A percentile compares a stretch with the other conserved stretches of the same genome.
Conservation (phyloP, 768 basidiomycete genomes). For the Pleurotus tuber-regium region DNA sequence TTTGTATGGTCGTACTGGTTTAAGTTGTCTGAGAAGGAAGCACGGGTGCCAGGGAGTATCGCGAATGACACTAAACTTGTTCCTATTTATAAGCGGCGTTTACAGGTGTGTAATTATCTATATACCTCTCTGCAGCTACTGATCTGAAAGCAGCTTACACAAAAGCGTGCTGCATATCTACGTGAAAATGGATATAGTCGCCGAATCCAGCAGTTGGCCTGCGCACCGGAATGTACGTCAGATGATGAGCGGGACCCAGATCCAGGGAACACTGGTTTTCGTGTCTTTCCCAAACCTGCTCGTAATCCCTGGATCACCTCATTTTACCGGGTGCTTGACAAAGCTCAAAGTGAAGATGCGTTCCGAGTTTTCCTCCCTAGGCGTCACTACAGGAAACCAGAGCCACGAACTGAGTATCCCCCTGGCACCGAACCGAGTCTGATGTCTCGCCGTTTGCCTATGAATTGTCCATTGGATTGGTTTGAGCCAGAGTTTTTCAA, state of each 20-base stretch:
- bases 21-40: background rate
- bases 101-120: background rate
- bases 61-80: background rate
- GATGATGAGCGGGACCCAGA: background rate
- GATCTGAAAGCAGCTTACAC: background rate
- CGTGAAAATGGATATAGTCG: background rate
- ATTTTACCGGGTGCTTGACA: background rate
- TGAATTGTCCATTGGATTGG: background rate
- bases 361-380: background rate
- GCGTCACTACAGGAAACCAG: background rate
- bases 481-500: background rate
- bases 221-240: background rate
- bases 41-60: background rate
- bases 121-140: background rate
- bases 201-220: background rate
- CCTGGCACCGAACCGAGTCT: background rate
- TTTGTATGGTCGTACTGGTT: background rate
- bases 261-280: background rate
- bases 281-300: background rate
- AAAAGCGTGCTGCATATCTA: background rate
- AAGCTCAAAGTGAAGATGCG: background rate
- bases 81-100: background rate
- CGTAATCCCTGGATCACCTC: background rate
- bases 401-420: background rate
- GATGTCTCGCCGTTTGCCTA: background rate